Conservation (phyloP, 768 basidiomycete genomes). For the Mycena rebaudengoi region DNA sequence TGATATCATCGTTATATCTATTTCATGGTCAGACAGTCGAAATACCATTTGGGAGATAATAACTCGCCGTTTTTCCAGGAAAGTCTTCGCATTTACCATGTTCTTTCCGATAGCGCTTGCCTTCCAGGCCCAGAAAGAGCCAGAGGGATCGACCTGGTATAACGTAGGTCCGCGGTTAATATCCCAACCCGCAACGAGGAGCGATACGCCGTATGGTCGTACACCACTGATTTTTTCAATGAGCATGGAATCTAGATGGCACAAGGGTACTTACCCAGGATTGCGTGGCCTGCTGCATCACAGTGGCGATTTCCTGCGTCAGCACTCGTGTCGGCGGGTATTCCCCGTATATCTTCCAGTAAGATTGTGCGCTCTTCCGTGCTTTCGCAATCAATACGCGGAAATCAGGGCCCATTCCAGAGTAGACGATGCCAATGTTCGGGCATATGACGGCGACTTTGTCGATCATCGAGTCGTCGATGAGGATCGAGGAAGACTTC, state of each 20-base stretch:
- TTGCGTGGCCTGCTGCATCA: slow-evolving; percentile 99
- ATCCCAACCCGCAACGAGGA: slow-evolving; percentile 98
- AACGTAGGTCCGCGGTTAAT: slow-evolving; percentile 92
- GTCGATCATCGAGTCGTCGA: slow-evolving; percentile 98
- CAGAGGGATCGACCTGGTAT: slow-evolving; percentile 99
- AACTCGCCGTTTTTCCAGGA: slow-evolving; percentile 94
- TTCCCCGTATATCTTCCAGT: slow-evolving; percentile 99
- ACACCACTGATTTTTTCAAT: slow-evolving; percentile 78
- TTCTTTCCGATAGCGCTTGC: slow-evolving; percentile 99
- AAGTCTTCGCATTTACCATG: slow-evolving; percentile 99
- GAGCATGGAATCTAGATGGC: slow-evolving; percentile 32
- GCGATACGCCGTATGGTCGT: slow-evolving; percentile 96
- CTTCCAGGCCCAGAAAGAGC: slow-evolving; percentile 99
- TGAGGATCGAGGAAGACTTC: slow-evolving; percentile 96
- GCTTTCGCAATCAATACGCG: slow-evolving; percentile 93
- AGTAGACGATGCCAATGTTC: slow-evolving; percentile 99
- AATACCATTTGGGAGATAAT: slow-evolving; percentile 11
- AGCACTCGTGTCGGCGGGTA: slow-evolving; percentile 97
- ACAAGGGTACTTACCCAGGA: slow-evolving; percentile 79
- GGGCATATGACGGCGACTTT: slow-evolving; percentile 98
- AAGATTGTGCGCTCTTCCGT: slow-evolving; percentile 96
- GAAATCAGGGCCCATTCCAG: slow-evolving; percentile 99
- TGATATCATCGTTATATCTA: slow-evolving; percentile 99
- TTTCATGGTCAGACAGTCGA: slow-evolving; percentile 28
- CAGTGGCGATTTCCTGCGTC: slow-evolving; percentile 96